Percentiles rank a stretch among this genome's conserved stretches.
These are phyloP conservation scores for Harringtonia aguacate DNA, from an alignment of 2,329 filamentous ascomycete genomes.

Conservation along the genomic window DNA sequence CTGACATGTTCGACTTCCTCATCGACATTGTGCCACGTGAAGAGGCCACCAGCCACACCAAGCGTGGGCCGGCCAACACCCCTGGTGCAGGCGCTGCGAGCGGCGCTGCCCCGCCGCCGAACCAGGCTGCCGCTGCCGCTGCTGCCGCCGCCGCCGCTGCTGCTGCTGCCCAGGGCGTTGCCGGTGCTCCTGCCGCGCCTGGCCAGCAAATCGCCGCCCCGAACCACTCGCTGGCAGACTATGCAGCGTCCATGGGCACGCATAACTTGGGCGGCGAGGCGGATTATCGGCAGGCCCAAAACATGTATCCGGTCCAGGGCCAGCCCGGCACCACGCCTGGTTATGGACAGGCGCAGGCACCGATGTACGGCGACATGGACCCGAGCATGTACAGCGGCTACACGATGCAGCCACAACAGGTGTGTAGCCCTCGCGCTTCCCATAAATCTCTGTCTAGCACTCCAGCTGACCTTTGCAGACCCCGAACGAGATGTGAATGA, in stretches of 20 bases:
- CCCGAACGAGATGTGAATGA: not conserved
- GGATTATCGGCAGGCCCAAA: slow-evolving; percentile 68
- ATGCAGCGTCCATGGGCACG: slow-evolving; percentile 39
- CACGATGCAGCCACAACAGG: slow-evolving; percentile 72
- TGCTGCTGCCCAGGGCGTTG: slow-evolving; percentile 25
- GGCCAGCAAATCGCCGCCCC: slow-evolving; percentile 41
- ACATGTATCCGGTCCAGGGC: slow-evolving; percentile 74
- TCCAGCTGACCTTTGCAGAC: not conserved
- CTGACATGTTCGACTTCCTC: slow-evolving; percentile 99
- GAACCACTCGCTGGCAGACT: slow-evolving; percentile 49
- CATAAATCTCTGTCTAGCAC: not conserved
- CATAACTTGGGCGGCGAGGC: slow-evolving; percentile 58
- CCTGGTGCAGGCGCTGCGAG: slow-evolving; percentile 21
- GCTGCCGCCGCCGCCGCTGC: slow-evolving; percentile 10
- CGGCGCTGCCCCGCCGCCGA: slow-evolving; percentile 13
- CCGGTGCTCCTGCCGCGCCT: slow-evolving; percentile 35
- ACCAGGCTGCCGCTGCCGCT: not conserved
- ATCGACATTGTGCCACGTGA: slow-evolving; percentile 98
- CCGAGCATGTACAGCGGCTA: slow-evolving; percentile 73
- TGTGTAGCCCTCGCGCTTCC: slow-evolving; percentile 34
- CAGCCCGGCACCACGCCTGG: slow-evolving; percentile 59
- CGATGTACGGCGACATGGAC: slow-evolving; percentile 74
- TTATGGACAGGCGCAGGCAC: slow-evolving; percentile 67
- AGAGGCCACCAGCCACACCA: slow-evolving; percentile 77
- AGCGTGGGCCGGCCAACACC: slow-evolving; percentile 48